phyloP scores from a whole-genome alignment of 352 stramenopile genomes.

The Phytophthora cactorum region DNA sequence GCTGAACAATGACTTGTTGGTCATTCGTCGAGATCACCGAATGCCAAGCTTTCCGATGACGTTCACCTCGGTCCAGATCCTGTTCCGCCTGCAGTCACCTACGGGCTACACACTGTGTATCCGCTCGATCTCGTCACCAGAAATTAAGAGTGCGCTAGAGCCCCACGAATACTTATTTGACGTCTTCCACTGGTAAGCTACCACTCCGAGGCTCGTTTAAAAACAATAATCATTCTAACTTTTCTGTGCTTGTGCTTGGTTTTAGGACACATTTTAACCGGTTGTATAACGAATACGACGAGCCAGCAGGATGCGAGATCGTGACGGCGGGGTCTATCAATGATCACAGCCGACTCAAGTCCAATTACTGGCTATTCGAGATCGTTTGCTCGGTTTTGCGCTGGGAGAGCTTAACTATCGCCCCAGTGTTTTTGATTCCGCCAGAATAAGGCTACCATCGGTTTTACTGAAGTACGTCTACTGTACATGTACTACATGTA shows the following conservation, averaged over 20 bases:
- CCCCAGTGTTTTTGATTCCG: constrained; percentile 39
- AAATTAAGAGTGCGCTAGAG: constrained; percentile 48
- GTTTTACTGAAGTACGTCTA: no score
- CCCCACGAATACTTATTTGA: constrained; percentile 55
- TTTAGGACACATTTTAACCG: constrained; percentile 56
- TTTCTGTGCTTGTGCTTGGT: background rate
- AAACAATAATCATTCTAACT: background rate
- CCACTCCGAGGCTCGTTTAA: background rate
- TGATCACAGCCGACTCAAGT: constrained; percentile 41
- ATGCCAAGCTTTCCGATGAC: constrained; percentile 46
- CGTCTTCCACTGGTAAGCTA: constrained; percentile 57
- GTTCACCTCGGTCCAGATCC: constrained; percentile 54
- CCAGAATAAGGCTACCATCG: background rate
- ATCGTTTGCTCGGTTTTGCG: constrained; percentile 60
- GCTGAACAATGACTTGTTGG: constrained; percentile 55
- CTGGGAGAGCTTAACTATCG: constrained; percentile 51
- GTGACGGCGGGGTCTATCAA: constrained; percentile 49
- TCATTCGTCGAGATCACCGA: constrained; percentile 55
- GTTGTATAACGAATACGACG: constrained; percentile 45
- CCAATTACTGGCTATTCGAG: constrained; percentile 67
- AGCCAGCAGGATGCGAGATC: constrained; percentile 50
- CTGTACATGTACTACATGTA: no score
- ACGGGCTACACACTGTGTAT: constrained; percentile 58
- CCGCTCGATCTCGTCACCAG: constrained; percentile 53
- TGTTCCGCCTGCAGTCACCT: constrained; percentile 62